Conservation (phyloP, 2,329 filamentous ascomycete genomes). For the Monilinia fructigena region DNA sequence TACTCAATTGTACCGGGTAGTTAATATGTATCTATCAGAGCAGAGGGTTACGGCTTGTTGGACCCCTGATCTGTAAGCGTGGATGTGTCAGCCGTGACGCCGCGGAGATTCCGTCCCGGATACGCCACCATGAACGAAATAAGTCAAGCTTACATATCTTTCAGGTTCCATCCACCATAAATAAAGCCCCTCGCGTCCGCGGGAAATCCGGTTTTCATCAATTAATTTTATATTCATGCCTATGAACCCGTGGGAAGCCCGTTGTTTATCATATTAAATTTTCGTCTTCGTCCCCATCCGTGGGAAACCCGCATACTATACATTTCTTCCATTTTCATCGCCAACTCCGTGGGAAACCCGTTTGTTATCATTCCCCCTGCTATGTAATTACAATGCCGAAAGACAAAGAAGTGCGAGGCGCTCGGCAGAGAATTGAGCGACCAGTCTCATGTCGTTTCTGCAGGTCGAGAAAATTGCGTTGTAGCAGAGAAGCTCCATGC, state of each 20-base stretch:
- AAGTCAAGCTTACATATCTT: constrained; percentile 1
- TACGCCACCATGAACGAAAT: neutral
- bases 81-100: no score
- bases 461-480: constrained; percentile 25
- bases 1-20: no score
- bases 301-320: neutral
- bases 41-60: no score
- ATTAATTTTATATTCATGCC: no score
- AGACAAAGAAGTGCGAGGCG: neutral
- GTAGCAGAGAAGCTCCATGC: constrained; percentile 26
- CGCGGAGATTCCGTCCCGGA: neutral
- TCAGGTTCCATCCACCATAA: no score
- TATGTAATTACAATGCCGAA: neutral
- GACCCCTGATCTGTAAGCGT: neutral
- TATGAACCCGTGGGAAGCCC: no score
- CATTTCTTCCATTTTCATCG: neutral
- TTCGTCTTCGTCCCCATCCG: neutral
- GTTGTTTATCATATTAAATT: no score
- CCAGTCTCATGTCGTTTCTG: constrained; percentile 26
- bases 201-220: no score
- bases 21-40: no score
- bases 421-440: neutral
- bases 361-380: neutral
- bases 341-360: neutral
- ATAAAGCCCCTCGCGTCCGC: no score